phyloP scores from a whole-genome alignment of 2,329 filamentous ascomycete genomes.

The Diplocarpon rosae region DNA sequence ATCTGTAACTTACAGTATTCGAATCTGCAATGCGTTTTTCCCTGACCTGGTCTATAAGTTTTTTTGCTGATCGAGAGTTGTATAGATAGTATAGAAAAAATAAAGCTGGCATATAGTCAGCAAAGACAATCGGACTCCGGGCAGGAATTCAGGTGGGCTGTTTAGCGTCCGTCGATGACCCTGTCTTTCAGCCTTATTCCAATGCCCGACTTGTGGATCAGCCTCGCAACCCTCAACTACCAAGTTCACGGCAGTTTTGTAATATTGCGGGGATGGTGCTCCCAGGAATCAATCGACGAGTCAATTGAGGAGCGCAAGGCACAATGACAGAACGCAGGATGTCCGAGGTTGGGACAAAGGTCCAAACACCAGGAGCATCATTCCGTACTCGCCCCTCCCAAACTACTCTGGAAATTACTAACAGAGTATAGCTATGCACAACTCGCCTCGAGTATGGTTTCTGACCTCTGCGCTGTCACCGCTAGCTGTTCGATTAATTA shows the following conservation, averaged over 20 bases:
- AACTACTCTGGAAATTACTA: conserved; percentile 4
- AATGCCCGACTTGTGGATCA: too few species aligned
- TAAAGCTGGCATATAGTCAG: background rate
- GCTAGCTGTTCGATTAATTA: conserved; percentile 70
- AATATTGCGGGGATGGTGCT: background rate
- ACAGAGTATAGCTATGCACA: conserved; percentile 40
- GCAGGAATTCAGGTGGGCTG: conserved; percentile 8
- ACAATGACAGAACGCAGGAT: conserved; percentile 37
- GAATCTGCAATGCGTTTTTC: background rate
- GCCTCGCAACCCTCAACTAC: background rate
- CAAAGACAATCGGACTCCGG: conserved; percentile 3
- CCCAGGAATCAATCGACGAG: background rate
- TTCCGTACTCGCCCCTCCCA: conserved; percentile 18
- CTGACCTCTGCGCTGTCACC: conserved; percentile 80
- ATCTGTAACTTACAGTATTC: too few species aligned
- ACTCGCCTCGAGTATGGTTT: conserved; percentile 82
- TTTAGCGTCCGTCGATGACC: background rate
- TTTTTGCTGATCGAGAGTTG: too few species aligned
- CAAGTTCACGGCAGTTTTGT: background rate
- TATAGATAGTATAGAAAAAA: too few species aligned
- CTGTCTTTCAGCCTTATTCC: background rate
- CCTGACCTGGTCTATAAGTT: background rate
- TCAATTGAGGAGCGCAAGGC: conserved; percentile 3
- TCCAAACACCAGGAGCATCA: conserved; percentile 19
- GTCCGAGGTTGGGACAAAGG: conserved; percentile 31